Percentiles rank a stretch among this genome's conserved stretches.
phyloP scores from a whole-genome alignment of 2,329 filamentous ascomycete species.

The Fusarium subtropicale region DNA sequence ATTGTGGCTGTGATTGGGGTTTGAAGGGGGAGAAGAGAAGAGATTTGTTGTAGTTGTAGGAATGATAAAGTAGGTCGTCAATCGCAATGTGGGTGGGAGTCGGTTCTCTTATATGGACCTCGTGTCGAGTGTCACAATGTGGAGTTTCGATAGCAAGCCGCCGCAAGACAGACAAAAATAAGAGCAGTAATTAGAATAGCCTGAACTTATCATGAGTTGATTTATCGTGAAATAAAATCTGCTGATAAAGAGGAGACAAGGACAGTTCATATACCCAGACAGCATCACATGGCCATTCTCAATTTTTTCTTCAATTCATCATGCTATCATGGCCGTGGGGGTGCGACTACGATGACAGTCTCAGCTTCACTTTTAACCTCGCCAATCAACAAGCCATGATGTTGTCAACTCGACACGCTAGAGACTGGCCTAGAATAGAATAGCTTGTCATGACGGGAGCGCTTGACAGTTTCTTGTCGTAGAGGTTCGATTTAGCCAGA shows the following conservation, averaged over 20 bases:
- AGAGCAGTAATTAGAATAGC: conserved; percentile 11
- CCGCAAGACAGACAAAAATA: background rate
- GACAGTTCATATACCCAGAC: conserved; percentile 39
- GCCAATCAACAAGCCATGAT: conserved; percentile 35
- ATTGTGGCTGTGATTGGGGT: conserved; percentile 32
- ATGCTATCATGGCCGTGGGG: background rate
- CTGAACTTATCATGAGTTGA: conserved; percentile 24
- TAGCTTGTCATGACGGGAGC: conserved; percentile 40
- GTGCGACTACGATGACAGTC: background rate
- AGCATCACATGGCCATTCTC: conserved; percentile 26
- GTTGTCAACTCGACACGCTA: conserved; percentile 12
- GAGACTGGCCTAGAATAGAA: conserved; percentile 3
- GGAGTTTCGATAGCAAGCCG: conserved; percentile 26
- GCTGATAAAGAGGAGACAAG: conserved; percentile 35
- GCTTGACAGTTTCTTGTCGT: conserved; percentile 18
- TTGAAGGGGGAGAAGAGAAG: too few relatives aligned
- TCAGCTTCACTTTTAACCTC: conserved; percentile 29
- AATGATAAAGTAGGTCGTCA: conserved; percentile 17
- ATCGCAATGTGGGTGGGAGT: conserved; percentile 26
- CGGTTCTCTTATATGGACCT: conserved; percentile 35
- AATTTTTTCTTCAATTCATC: conserved; percentile 3
- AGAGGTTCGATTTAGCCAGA: conserved; percentile 2
- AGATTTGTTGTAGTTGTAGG: background rate
- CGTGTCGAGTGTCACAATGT: conserved; percentile 10
- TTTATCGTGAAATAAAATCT: conserved; percentile 30